A percentile compares a stretch with the other conserved stretches of the same genome.
phyloP scores from a whole-genome alignment of 108 stramenopile genomes.

The Aurantiochytrium sp. region DNA sequence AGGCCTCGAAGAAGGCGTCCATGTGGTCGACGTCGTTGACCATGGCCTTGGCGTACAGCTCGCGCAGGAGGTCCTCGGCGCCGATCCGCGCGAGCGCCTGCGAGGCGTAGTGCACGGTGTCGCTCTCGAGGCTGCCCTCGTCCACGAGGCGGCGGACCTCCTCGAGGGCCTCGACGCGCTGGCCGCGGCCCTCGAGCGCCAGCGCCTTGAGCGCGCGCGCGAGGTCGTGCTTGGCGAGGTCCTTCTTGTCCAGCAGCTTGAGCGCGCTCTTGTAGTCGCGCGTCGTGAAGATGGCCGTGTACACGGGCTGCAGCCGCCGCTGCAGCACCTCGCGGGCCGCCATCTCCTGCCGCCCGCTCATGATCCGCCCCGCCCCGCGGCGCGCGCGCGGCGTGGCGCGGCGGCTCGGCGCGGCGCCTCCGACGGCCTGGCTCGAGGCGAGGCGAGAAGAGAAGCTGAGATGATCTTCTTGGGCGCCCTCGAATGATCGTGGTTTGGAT shows the following conservation, averaged over 20 bases:
- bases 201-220: constrained; percentile 10
- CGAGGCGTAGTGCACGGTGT: not conserved
- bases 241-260: not conserved
- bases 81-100: not conserved
- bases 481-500: too few species aligned
- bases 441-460: too few species aligned
- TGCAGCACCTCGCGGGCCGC: constrained; percentile 12
- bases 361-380: too few species aligned
- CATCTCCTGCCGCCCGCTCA: not conserved
- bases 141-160: not conserved
- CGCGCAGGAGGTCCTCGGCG: not conserved
- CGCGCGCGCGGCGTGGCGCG: too few species aligned
- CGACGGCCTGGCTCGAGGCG: too few species aligned
- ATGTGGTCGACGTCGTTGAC: not conserved
- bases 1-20: not conserved
- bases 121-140: not conserved
- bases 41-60: not conserved
- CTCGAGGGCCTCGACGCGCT: not conserved
- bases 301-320: constrained; percentile 26
- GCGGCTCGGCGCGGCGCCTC: too few species aligned
- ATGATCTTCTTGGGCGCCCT: too few species aligned
- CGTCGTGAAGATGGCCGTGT: not conserved
- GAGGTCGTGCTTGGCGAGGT: not conserved
- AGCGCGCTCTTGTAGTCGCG: constrained; percentile 16
- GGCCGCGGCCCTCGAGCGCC: not conserved